phyloP scores from a whole-genome alignment of 306 rosid genomes.

The Castanea mollissima region DNA sequence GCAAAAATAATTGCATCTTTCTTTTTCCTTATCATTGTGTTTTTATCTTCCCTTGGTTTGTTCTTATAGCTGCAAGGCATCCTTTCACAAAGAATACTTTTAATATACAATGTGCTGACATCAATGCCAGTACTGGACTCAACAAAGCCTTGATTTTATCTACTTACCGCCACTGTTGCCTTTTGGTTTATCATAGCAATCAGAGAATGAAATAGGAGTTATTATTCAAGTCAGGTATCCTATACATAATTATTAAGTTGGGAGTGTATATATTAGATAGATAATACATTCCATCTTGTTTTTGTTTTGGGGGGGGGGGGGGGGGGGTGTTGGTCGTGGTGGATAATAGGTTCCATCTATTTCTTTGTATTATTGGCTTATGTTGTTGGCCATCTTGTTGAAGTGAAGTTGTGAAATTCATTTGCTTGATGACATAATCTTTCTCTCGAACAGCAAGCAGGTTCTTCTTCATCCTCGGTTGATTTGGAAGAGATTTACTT shows the following conservation, averaged over 20 bases:
- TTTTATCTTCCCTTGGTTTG: not conserved
- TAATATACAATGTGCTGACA: not conserved
- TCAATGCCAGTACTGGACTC: not conserved
- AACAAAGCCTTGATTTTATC: not conserved
- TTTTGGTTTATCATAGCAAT: not conserved
- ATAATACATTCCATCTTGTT: not conserved
- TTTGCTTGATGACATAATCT: constrained; percentile 9
- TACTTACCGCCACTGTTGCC: not conserved
- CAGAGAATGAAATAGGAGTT: not conserved
- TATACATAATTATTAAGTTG: not conserved
- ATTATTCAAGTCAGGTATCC: not conserved
- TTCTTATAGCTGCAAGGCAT: not conserved
- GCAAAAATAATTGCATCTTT: not conserved
- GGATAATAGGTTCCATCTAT: not conserved
- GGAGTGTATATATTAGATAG: not conserved
- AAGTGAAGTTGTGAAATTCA: not conserved
- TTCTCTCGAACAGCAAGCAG: constrained; percentile 58
- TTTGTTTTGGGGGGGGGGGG: too few species aligned
- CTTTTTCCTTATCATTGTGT: not conserved
- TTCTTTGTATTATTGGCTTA: not conserved
- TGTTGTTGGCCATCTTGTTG: not conserved
- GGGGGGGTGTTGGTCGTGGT: too few species aligned
- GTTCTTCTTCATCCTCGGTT: constrained; percentile 50
- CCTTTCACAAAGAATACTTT: not conserved
- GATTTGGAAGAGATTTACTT: constrained; percentile 84